phyloP scores from a whole-genome alignment of 768 basidiomycete species.

The Phlebiopsis gigantea region DNA sequence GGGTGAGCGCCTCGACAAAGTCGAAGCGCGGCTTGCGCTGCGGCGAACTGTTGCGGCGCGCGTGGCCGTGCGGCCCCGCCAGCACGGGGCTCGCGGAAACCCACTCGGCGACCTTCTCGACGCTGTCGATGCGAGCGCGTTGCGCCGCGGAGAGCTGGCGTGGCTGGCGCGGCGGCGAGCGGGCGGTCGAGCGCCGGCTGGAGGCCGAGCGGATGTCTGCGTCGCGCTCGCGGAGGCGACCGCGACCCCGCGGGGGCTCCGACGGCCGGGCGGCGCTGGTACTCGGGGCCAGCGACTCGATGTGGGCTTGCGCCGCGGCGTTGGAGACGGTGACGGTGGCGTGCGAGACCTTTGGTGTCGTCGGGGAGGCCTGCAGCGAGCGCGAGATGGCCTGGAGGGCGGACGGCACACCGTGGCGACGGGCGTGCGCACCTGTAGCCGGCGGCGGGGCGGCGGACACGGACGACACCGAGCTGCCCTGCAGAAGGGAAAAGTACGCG shows the following conservation, averaged over 20 bases:
- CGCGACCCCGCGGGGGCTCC: slow-evolving; percentile 17
- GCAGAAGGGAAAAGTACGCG: slow-evolving; percentile 69
- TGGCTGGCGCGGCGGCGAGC: slow-evolving; percentile 21
- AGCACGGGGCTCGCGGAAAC: slow-evolving; percentile 33
- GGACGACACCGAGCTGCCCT: slow-evolving; percentile 30
- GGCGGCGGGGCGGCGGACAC: slow-evolving; percentile 10
- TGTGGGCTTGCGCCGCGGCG: slow-evolving; percentile 17
- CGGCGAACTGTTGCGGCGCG: slow-evolving; percentile 55
- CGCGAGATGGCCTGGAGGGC: slow-evolving; percentile 20
- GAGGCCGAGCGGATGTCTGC: slow-evolving; percentile 21
- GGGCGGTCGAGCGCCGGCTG: slow-evolving; percentile 19
- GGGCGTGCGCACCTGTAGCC: background rate
- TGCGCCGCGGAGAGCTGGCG: slow-evolving; percentile 6
- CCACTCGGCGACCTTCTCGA: slow-evolving; percentile 45
- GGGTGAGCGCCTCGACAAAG: slow-evolving; percentile 35
- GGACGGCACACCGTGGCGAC: slow-evolving; percentile 11
- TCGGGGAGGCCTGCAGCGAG: slow-evolving; percentile 21
- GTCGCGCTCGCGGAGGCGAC: slow-evolving; percentile 17
- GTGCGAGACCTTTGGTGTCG: slow-evolving; percentile 22
- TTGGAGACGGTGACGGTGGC: slow-evolving; percentile 17
- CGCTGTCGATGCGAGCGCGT: slow-evolving; percentile 26
- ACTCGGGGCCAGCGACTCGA: slow-evolving; percentile 1
- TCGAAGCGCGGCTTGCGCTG: slow-evolving; percentile 29
- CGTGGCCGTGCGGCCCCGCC: slow-evolving; percentile 32
- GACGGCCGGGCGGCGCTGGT: no score